These are phyloP conservation scores for Colletotrichum filicis DNA, from an alignment of 2,329 filamentous ascomycete genomes.

Conservation along the genomic window DNA sequence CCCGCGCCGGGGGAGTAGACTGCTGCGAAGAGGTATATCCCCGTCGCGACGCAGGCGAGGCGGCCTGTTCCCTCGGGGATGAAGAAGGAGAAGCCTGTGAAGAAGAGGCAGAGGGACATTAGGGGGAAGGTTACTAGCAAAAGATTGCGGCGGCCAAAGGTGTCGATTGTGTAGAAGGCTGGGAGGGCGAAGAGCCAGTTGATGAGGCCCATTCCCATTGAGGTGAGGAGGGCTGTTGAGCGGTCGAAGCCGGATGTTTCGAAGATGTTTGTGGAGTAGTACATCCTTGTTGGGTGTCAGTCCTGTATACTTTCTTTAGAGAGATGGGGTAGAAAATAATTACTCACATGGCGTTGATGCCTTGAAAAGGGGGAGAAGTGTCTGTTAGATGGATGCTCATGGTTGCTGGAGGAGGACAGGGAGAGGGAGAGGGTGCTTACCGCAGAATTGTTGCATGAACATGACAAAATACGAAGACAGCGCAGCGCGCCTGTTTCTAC, in stretches of 20 bases:
- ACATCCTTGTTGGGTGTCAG: constrained; percentile 52
- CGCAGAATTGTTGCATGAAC: constrained; percentile 51
- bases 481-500: constrained; percentile 48
- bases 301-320: neutral
- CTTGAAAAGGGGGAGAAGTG: neutral
- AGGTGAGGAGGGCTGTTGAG: constrained; percentile 60
- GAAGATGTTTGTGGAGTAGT: constrained; percentile 62
- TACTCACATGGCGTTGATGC: constrained; percentile 57
- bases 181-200: constrained; percentile 70
- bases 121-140: constrained; percentile 68
- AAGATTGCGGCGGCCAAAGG: constrained; percentile 65
- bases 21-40: constrained; percentile 53
- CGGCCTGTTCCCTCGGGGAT: constrained; percentile 43
- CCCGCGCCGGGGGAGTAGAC: constrained; percentile 63
- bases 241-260: constrained; percentile 51
- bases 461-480: constrained; percentile 50
- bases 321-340: too few relatives aligned
- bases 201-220: constrained; percentile 66
- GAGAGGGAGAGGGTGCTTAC: constrained; percentile 4
- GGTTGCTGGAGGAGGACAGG: rapidly evolving
- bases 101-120: constrained; percentile 66
- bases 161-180: constrained; percentile 69
- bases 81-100: constrained; percentile 62
- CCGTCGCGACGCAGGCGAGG: constrained; percentile 48
- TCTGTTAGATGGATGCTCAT: neutral